Base-by-base conservation (phyloP, 768 basidiomycete species). In the Phylloporus sp. region DNA sequence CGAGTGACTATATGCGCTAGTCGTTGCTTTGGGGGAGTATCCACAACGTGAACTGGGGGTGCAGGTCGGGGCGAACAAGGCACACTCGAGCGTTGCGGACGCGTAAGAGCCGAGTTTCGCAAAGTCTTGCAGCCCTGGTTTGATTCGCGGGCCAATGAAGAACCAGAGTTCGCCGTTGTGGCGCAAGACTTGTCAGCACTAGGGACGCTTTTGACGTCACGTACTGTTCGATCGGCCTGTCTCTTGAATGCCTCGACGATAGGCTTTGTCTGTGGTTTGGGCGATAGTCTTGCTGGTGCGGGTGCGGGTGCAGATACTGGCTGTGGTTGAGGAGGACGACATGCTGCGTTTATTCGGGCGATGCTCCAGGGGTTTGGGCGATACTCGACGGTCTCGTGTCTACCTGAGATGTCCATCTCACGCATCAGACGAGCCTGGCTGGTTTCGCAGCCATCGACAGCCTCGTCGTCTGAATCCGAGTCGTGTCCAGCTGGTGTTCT, bases 301-400 rank as follows among this genome's bases (percentile, higher is more conserved):
- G 23, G 31, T 27, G 35, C 35, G 26, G 7, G 23, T 15, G 35
- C 35, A 27, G 7, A 22, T 15, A 16, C 34, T 22, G 41, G 48
- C 26, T 38, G 56, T 16, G 56, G 49, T 5, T 28, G 7, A 32
- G 51, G n/a, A 9, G 54, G 15, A 12, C 87, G 79, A 29, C 75
- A 73, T 0, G 80, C 79, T 38, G 88, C 89, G 56, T 91, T 91
- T 27, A 87, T 81, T 59, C 82, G 86, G 4, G 89, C 88, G 50
- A 91, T 88, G 49, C 79, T 80, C 78, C 88, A 91, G 0, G 89
- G 89, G 60, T 89, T 91, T 0, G 86, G 80, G 45, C 80, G 86
- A 71, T 82, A 89, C 6, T 71, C 63, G 1, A 84, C 87, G 28
- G 73, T 65, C 47, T 90, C 88, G 47, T 79, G 70, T 42, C 88